Percentiles rank a stretch among this genome's conserved stretches.
Conservation (phyloP, 805 yeast species). For the Debaryomyces tyrocola region DNA sequence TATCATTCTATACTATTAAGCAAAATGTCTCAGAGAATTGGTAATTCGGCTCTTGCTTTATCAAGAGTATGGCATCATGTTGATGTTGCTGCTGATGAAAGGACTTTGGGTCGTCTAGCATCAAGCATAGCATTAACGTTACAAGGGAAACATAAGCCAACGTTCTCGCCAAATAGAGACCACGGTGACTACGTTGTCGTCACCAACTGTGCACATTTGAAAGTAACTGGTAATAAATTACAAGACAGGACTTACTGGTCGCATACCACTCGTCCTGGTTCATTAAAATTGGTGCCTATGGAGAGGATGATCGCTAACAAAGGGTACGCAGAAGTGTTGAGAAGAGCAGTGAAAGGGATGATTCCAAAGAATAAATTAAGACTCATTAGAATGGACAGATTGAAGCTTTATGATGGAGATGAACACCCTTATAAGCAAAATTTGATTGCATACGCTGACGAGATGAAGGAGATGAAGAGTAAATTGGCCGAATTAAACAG, state of each 20-base stretch:
- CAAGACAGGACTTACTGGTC: slow-evolving; percentile 81
- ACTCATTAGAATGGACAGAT: slow-evolving; percentile 73
- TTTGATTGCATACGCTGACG: slow-evolving; percentile 81
- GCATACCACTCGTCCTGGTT: slow-evolving; percentile 89
- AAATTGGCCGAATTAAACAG: slow-evolving; percentile 41
- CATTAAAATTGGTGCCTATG: slow-evolving; percentile 81
- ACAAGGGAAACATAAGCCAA: slow-evolving; percentile 97
- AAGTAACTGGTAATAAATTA: slow-evolving; percentile 83
- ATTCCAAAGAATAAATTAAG: slow-evolving; percentile 88
- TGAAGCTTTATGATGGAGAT: slow-evolving; percentile 85
- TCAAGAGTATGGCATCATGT: slow-evolving; percentile 95
- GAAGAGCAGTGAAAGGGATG: slow-evolving; percentile 93
- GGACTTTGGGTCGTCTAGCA: slow-evolving; percentile 92
- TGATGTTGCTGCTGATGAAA: slow-evolving; percentile 77
- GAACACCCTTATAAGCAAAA: slow-evolving; percentile 85
- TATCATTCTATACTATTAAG: not conserved
- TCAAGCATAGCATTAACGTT: slow-evolving; percentile 81
- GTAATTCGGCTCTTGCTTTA: slow-evolving; percentile 65
- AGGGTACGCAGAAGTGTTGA: slow-evolving; percentile 85
- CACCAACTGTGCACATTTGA: slow-evolving; percentile 81
- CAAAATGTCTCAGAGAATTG: slow-evolving; percentile 34
- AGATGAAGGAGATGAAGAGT: slow-evolving; percentile 52
- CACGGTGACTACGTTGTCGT: slow-evolving; percentile 97
- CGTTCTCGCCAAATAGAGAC: slow-evolving; percentile 69
- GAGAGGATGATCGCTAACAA: slow-evolving; percentile 68